phyloP scores from a whole-genome alignment of 2,329 filamentous ascomycete species.

The Claviceps maximensis region DNA sequence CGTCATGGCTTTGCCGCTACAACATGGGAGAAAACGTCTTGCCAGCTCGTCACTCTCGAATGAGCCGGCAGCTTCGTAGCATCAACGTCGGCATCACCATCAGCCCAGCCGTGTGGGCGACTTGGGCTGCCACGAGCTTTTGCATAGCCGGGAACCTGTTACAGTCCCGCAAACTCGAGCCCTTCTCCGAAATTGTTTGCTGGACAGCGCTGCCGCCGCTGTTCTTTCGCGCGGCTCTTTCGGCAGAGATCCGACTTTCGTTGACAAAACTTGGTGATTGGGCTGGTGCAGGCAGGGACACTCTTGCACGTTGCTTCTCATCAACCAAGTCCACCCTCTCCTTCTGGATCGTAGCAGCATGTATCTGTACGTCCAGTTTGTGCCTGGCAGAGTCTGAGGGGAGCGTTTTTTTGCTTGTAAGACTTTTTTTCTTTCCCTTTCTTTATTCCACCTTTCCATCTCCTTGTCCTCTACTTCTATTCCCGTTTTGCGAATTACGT shows the following conservation, averaged over 20 bases:
- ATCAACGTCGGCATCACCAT: neutral
- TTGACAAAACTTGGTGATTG: neutral
- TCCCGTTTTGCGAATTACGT: no score
- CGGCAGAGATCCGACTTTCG: neutral
- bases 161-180: neutral
- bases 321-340: neutral
- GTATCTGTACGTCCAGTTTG: neutral
- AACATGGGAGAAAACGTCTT: neutral
- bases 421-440: neutral
- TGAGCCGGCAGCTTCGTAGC: neutral
- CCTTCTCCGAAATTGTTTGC: neutral
- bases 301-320: neutral
- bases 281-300: neutral
- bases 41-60: no score
- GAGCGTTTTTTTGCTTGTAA: neutral
- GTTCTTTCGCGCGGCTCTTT: neutral
- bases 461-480: no score
- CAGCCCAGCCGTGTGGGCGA: neutral
- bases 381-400: neutral
- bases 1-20: no score
- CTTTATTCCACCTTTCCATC: no score
- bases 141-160: neutral
- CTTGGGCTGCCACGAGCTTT: neutral
- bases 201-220: neutral
- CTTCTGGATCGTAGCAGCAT: neutral